Conservation (phyloP, 2,329 filamentous ascomycete genomes). For the Pyrenophora tritici-repentis region DNA sequence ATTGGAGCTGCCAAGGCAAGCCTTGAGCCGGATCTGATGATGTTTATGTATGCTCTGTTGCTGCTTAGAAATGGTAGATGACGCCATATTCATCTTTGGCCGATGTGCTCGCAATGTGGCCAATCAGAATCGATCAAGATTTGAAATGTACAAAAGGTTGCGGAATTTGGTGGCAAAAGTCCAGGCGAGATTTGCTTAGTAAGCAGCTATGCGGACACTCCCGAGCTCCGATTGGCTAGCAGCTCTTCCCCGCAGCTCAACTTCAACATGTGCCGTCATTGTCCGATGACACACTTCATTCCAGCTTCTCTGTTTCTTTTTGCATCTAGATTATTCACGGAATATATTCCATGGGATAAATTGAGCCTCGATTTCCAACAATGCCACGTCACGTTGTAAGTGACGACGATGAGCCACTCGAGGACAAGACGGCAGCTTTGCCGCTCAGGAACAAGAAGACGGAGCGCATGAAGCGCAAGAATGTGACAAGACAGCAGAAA, state of each 20-base stretch:
- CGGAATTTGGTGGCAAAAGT: slow-evolving; percentile 9
- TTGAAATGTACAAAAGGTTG: not conserved
- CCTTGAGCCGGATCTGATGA: not conserved
- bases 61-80: slow-evolving; percentile 36
- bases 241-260: slow-evolving; percentile 10
- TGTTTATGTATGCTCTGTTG: slow-evolving; percentile 16
- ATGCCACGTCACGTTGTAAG: slow-evolving; percentile 31
- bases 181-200: not conserved
- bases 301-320: not conserved
- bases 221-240: slow-evolving; percentile 12
- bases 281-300: not conserved
- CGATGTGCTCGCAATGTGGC: slow-evolving; percentile 15
- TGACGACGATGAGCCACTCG: slow-evolving; percentile 51
- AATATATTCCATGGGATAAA: no score
- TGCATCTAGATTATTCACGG: no score
- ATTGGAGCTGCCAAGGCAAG: not conserved
- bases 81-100: slow-evolving; percentile 24
- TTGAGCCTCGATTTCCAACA: not conserved
- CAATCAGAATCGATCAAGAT: slow-evolving; percentile 19
- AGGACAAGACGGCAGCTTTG: slow-evolving; percentile 57
- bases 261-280: slow-evolving; percentile 10
- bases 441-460: slow-evolving; percentile 59
- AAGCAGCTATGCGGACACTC: slow-evolving; percentile 8
- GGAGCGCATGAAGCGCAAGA: slow-evolving; percentile 54
- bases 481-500: slow-evolving; percentile 35